Conservation (phyloP, 1,139 yeast genomes). For the Debaryomyces sp. region DNA sequence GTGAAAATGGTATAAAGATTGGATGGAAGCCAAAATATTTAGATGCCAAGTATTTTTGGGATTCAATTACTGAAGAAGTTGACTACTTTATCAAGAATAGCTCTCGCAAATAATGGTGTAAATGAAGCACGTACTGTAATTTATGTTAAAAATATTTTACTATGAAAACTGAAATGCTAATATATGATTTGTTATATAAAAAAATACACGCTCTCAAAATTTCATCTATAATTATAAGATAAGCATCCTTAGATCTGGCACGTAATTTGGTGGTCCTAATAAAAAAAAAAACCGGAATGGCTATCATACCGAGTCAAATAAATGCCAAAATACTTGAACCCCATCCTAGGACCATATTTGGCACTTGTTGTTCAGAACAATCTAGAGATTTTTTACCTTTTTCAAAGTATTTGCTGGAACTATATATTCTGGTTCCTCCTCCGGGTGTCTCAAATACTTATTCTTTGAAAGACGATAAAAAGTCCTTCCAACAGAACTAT, state of each 20-base stretch:
- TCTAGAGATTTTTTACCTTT: too few species aligned
- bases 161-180: background rate
- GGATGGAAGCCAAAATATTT: constrained; percentile 28
- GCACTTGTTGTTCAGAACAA: too few species aligned
- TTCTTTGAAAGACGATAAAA: background rate
- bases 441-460: background rate
- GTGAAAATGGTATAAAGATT: constrained; percentile 26
- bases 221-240: too few species aligned
- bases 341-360: too few species aligned
- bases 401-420: background rate
- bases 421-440: background rate
- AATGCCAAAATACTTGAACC: too few species aligned
- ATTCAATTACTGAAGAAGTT: constrained; percentile 20
- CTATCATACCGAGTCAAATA: too few species aligned
- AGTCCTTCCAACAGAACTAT: background rate
- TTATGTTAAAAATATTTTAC: background rate
- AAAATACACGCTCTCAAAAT: background rate
- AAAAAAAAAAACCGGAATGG: too few species aligned
- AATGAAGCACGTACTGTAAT: background rate
- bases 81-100: constrained; percentile 13
- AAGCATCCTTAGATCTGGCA: too few species aligned
- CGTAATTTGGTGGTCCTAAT: too few species aligned
- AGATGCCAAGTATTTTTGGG: constrained; percentile 19
- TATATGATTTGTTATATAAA: background rate
- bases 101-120: background rate